These are phyloP conservation scores for Ampelomyces quisqualis DNA, from an alignment of 2,329 filamentous ascomycete genomes.

Conservation along the genomic window DNA sequence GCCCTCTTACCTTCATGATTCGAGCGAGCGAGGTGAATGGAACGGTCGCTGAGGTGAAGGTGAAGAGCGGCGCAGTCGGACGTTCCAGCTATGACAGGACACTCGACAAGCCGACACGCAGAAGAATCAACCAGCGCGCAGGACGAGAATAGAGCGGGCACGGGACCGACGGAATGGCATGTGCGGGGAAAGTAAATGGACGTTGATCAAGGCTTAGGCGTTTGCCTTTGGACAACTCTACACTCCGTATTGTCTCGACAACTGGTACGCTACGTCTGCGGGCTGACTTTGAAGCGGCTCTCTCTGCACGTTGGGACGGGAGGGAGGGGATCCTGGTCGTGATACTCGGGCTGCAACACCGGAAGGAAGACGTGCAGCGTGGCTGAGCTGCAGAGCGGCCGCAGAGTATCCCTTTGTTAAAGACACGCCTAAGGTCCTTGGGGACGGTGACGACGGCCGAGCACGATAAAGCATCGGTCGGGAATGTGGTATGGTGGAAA, in stretches of 20 bases:
- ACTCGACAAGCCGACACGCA: conserved; percentile 1
- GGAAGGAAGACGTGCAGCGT: background rate
- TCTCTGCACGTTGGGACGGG: conserved; percentile 5
- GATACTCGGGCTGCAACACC: conserved; percentile 11
- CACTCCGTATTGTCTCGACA: no score
- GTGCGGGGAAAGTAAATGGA: conserved; percentile 13
- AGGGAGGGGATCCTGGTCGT: conserved; percentile 14
- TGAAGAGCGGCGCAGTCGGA: conserved; percentile 6
- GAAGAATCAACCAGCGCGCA: background rate
- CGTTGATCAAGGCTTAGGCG: conserved; percentile 3
- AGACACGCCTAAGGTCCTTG: background rate
- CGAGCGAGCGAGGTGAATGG: background rate
- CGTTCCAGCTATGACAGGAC: background rate
- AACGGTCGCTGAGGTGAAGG: conserved; percentile 1
- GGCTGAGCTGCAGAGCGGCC: conserved; percentile 1
- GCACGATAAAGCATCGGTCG: background rate
- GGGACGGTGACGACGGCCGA: conserved; percentile 2
- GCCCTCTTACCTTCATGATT: conserved; percentile 10
- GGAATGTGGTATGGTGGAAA: conserved; percentile 1
- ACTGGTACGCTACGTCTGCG: no score
- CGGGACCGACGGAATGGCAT: conserved; percentile 21
- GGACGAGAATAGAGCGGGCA: conserved; percentile 4
- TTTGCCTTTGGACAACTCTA: no score
- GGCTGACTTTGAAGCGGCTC: conserved; percentile 3
- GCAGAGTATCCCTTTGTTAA: background rate